Evolutionary conservation across 1,284 basidiomycete genomes (phyloP), one percentile per base, ranked within the genome.

Genomic region (Naganishia cerealis): DNA sequence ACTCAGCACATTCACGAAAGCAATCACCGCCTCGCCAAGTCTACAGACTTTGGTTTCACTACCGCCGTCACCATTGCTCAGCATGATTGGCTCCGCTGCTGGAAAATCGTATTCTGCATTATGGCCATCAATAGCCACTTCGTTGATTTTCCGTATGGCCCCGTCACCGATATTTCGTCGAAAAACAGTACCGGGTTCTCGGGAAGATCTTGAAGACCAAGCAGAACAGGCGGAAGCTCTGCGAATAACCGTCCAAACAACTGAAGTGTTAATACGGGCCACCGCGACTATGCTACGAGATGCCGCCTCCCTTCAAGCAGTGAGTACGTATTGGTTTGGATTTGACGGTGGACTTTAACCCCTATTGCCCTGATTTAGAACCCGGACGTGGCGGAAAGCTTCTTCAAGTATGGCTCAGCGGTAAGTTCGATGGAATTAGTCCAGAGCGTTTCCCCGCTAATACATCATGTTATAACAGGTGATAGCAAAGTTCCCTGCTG

Each of bases 351-450:
- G 36, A 15, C 10, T 33, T 61, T 33, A 9, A 24, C 21, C n/a
- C 24, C 43, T 55, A 10, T 38, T 13, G 24, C 21, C 13, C 21
- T n/a, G 2, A 3, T 21, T 12, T 38, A 68, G 67, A 63, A 94
- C 75, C 92, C 92, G 0, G 92, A 94, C 76, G 86, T 94, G 33
- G 90, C 92, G 1, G 91, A 92, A 76, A 88, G 87, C 33, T 93
- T 93, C 79, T 94, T 93, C 80, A 85, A 85, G 36, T 92, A 88
- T 74, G 85, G 90, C 82, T 88, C 90, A 40, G 70, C 70, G 16
- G 70, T 68, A 53, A 13, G 67, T 57, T 26, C 40, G 8, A n/a
- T 24, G 36, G 13, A 29, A 39, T 13, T 18, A n/a, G 24, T 9
- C 48, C 12, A 50, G 21, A 29, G 52, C 16, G 9, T 26, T n/a